phyloP scores from a whole-genome alignment of 805 yeast species.

The Candida pseudofarinosa region DNA sequence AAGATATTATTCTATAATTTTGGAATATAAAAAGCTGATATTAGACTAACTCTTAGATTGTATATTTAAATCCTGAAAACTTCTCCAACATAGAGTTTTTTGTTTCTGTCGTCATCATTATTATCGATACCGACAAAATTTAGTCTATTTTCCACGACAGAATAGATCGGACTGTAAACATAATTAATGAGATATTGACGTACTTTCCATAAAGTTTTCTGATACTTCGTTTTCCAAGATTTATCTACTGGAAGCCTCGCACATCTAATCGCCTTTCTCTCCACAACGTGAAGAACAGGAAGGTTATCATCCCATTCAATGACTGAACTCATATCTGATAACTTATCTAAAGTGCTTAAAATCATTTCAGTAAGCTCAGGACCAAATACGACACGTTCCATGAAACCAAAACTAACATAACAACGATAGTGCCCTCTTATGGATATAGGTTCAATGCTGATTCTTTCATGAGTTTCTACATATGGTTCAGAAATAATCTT shows the following conservation, averaged over 20 bases:
- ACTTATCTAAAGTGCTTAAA: slow-evolving; percentile 10
- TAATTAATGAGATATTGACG: slow-evolving; percentile 15
- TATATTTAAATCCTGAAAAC: slow-evolving; percentile 19
- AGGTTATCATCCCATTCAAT: slow-evolving; percentile 1
- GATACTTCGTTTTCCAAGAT: neutral
- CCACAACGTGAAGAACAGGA: slow-evolving; percentile 27
- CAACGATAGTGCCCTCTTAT: slow-evolving; percentile 47
- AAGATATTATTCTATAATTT: too few relatives aligned
- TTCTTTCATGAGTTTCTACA: slow-evolving; percentile 35
- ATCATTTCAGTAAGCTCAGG: slow-evolving; percentile 16
- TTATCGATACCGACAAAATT: slow-evolving; percentile 14
- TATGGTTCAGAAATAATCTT: slow-evolving; percentile 41
- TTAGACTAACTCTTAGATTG: too few relatives aligned
- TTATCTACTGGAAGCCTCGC: neutral
- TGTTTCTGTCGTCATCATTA: slow-evolving; percentile 19
- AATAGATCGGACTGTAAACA: slow-evolving; percentile 22
- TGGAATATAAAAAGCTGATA: too few relatives aligned
- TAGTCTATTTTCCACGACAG: slow-evolving; percentile 19
- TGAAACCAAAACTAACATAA: slow-evolving; percentile 47
- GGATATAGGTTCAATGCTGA: slow-evolving; percentile 36
- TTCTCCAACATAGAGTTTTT: slow-evolving; percentile 25
- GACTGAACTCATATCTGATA: neutral
- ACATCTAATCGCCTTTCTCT: slow-evolving; percentile 14
- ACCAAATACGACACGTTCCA: slow-evolving; percentile 32
- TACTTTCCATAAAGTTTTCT: neutral